phyloP scores from a whole-genome alignment of 2,329 filamentous ascomycete genomes.

The Curvularia sp. region DNA sequence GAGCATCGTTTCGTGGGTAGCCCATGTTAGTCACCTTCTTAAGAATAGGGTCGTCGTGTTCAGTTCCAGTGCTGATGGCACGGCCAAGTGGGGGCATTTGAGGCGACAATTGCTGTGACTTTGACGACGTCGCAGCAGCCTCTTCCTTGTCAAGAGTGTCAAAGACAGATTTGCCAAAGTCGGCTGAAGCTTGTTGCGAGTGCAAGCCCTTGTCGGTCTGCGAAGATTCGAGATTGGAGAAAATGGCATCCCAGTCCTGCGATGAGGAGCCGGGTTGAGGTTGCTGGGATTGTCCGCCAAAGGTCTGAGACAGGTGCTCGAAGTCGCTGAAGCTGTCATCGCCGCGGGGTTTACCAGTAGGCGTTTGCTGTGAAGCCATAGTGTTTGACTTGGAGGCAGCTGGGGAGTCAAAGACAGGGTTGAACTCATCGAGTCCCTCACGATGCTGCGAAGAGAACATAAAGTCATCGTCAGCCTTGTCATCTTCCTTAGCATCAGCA shows the following conservation, averaged over 20 bases:
- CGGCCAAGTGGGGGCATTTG: conserved; percentile 64
- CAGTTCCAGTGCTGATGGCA: conserved; percentile 74
- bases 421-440: conserved; percentile 78
- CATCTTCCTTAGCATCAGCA: conserved; percentile 80
- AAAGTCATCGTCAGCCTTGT: conserved; percentile 78
- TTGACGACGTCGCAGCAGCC: conserved; percentile 41
- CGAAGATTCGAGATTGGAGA: conserved; percentile 75
- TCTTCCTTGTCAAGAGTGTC: conserved; percentile 47
- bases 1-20: conserved; percentile 74
- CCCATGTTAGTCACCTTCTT: conserved; percentile 92
- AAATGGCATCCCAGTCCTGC: conserved; percentile 96
- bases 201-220: conserved; percentile 43
- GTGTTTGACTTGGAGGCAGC: conserved; percentile 59
- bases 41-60: conserved; percentile 89
- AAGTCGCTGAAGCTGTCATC: conserved; percentile 61
- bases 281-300: conserved; percentile 50
- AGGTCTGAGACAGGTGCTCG: conserved; percentile 53
- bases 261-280: conserved; percentile 53
- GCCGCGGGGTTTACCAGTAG: conserved; percentile 47
- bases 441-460: conserved; percentile 69
- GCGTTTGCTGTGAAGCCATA: conserved; percentile 54
- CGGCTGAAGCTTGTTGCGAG: conserved; percentile 44
- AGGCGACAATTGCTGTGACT: conserved; percentile 26
- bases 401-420: conserved; percentile 78
- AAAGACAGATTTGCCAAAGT: conserved; percentile 49